These are phyloP conservation scores for Naumovozyma castellii DNA, from an alignment of 805 yeast species.

Conservation along the genomic window DNA sequence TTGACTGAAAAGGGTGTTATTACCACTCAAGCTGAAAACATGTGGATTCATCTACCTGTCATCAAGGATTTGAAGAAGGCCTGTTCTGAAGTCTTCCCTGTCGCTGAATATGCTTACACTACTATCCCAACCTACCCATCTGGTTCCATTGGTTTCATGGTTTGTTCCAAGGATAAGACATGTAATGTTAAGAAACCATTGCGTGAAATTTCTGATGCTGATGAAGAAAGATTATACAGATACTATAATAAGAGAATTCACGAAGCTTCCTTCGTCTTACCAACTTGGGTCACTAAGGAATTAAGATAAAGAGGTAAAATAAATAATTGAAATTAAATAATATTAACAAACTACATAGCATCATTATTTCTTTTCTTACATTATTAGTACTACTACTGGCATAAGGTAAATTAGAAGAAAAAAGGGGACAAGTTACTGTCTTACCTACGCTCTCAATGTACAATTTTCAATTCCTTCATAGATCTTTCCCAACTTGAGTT, in stretches of 20 bases:
- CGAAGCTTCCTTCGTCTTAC: conserved; percentile 81
- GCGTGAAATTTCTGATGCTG: conserved; percentile 52
- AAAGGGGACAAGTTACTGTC: too few relatives aligned
- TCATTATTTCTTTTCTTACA: background rate
- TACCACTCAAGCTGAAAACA: conserved; percentile 87
- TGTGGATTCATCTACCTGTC: conserved; percentile 84
- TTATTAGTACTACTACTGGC: background rate
- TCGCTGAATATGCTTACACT: conserved; percentile 82
- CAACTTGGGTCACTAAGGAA: conserved; percentile 73
- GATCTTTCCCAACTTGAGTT: conserved; percentile 55
- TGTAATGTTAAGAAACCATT: conserved; percentile 61
- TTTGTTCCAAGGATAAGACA: conserved; percentile 67
- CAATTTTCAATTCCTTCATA: conserved; percentile 18
- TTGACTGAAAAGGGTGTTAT: conserved; percentile 88
- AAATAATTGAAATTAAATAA: background rate
- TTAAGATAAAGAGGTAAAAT: conserved; percentile 17
- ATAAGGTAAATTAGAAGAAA: too few relatives aligned
- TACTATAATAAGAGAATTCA: conserved; percentile 83
- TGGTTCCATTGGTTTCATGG: conserved; percentile 97
- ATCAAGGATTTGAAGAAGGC: conserved; percentile 74
- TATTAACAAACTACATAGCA: background rate
- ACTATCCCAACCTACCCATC: conserved; percentile 95
- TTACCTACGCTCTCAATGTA: conserved; percentile 10
- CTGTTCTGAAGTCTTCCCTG: conserved; percentile 80
- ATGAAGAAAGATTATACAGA: conserved; percentile 56